These are phyloP conservation scores for Pseudogymnoascus sp. DNA, from an alignment of 2,329 filamentous ascomycete genomes.

Conservation along the genomic window DNA sequence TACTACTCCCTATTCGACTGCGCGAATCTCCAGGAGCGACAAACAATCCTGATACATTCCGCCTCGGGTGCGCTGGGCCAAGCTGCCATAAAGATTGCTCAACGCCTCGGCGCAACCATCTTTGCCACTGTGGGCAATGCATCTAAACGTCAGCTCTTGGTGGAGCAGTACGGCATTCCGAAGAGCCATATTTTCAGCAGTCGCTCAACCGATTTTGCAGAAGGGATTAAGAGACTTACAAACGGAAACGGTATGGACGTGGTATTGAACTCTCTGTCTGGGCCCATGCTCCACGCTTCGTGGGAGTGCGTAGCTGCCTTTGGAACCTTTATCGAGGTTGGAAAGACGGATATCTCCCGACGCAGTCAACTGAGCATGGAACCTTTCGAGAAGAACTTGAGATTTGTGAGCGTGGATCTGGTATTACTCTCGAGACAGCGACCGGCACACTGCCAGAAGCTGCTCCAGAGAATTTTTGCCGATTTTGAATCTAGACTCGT, in stretches of 20 bases:
- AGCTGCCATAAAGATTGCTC: constrained; percentile 24
- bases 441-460: neutral
- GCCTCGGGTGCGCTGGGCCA: constrained; percentile 17
- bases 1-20: constrained; percentile 35
- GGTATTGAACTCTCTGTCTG: constrained; percentile 28
- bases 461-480: neutral
- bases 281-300: constrained; percentile 23
- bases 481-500: neutral
- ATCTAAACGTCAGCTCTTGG: neutral
- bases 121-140: constrained; percentile 32
- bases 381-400: neutral
- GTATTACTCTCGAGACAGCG: neutral
- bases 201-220: constrained; percentile 29
- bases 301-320: constrained; percentile 32
- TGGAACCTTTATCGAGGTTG: constrained; percentile 36
- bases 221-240: constrained; percentile 25
- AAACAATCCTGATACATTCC: constrained; percentile 19
- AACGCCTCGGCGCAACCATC: constrained; percentile 28
- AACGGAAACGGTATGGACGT: constrained; percentile 27
- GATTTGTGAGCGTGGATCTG: neutral
- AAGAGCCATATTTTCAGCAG: constrained; percentile 13
- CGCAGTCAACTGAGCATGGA: neutral
- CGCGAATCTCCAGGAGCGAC: constrained; percentile 30
- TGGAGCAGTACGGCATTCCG: neutral
- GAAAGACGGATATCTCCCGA: constrained; percentile 22